Conservation (phyloP, 805 yeast genomes). For the Saccharomyces paradoxus region DNA sequence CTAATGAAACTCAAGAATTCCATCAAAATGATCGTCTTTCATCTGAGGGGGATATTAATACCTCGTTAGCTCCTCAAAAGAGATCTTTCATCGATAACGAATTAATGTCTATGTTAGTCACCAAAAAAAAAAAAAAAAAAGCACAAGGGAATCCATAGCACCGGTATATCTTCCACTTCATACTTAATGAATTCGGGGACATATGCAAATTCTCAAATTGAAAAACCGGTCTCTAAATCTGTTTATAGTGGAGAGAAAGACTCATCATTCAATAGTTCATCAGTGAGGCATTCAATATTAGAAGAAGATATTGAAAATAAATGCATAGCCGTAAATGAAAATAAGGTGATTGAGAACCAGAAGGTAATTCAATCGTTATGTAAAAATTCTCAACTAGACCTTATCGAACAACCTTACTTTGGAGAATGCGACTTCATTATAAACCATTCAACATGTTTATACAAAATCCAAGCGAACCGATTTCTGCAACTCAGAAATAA, state of each 20-base stretch:
- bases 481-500: slow-evolving; percentile 15
- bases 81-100: slow-evolving; percentile 21
- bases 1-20: neutral
- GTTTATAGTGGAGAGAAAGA: neutral
- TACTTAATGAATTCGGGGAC: neutral
- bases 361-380: slow-evolving; percentile 5
- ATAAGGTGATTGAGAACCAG: slow-evolving; percentile 8
- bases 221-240: neutral
- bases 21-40: neutral
- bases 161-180: neutral
- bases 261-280: neutral
- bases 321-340: slow-evolving; percentile 9
- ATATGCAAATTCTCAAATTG: neutral
- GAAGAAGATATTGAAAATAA: neutral
- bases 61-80: slow-evolving; percentile 16
- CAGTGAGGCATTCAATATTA: neutral
- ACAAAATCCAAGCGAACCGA: slow-evolving; percentile 10
- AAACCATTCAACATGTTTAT: slow-evolving; percentile 13
- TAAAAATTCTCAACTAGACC: slow-evolving; percentile 1
- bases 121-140: slow-evolving; percentile 1
- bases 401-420: slow-evolving; percentile 10
- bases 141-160: neutral
- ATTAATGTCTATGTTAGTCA: slow-evolving; percentile 8
- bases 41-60: slow-evolving; percentile 1
- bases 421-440: slow-evolving; percentile 16